Conservation (phyloP, 345 rosid species). For the Erodium maritimum region DNA sequence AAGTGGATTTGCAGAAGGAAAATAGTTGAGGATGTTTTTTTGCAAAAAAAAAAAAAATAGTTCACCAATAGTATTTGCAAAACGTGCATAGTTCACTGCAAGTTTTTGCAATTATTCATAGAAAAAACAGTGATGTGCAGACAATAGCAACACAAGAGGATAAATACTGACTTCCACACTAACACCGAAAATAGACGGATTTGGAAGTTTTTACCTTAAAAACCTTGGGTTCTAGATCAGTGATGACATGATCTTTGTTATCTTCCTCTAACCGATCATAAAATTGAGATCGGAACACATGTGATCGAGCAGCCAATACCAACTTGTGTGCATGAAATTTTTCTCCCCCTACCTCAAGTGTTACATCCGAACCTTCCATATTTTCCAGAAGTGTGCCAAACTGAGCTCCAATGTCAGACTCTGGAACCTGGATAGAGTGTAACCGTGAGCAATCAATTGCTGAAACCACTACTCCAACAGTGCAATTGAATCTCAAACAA, state of each 20-base stretch:
- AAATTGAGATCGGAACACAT: constrained; percentile 30
- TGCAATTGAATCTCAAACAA: constrained; percentile 53
- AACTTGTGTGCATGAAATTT: constrained; percentile 51
- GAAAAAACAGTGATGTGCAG: too few species aligned
- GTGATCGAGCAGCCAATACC: constrained; percentile 59
- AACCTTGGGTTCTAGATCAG: constrained; percentile 42
- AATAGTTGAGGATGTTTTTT: too few species aligned
- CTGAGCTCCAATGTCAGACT: constrained; percentile 49
- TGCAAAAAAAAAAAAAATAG: too few species aligned
- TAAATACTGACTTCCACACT: too few species aligned
- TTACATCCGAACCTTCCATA: constrained; percentile 46
- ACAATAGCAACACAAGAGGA: not conserved
- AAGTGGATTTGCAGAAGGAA: too few species aligned
- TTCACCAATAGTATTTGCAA: too few species aligned
- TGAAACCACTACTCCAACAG: constrained; percentile 60
- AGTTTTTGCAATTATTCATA: too few species aligned
- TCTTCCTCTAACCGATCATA: constrained; percentile 24
- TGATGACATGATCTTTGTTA: constrained; percentile 28
- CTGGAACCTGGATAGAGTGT: constrained; percentile 43
- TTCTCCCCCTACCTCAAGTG: constrained; percentile 44
- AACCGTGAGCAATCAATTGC: constrained; percentile 32
- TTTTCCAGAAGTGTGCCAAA: constrained; percentile 48
- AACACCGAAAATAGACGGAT: too few species aligned
- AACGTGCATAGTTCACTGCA: too few species aligned
- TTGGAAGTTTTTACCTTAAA: constrained; percentile 32